Base-by-base conservation (phyloP, 2,329 filamentous ascomycete genomes). In the Metarhizium brunneum region DNA sequence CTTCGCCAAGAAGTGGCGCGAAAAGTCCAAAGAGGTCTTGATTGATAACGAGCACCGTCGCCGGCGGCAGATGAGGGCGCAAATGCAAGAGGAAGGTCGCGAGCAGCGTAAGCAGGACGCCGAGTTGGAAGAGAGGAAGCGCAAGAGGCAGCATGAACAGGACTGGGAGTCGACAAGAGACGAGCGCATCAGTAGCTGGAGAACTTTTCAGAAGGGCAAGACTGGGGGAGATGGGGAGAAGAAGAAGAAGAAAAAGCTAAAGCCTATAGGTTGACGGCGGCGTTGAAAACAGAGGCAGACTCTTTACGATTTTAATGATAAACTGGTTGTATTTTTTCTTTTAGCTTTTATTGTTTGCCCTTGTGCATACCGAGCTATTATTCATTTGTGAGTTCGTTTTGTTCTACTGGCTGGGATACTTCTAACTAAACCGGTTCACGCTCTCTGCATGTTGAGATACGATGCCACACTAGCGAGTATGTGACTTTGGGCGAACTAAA, bases 81-180 rank as follows among this genome's bases (percentile, higher is more conserved):
- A 94, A 77, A 87, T 99, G 86, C 90, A 95, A 72, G 94, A 99
- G 71, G 92, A 99, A 71, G 94, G 94, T 6, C 80, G 94, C 54
- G 87, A 94, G 76, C 86, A 95, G 79, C 83, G 85, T 67, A 88
- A 87, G 69, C 85, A 85, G 65, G 94, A 99, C 25, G 88, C 91
- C 63, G 92, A 96, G 73, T 59, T 88, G 10, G 90, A 92, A 65
- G 82, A 81, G 62, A 77, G 89, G 65, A 92, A 92, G 75, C 81
- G 88, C 63, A 92, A 92, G 81, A 81, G 94, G 58, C 91, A 97
- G 68, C 90, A 94, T 70, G 91, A 97, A 62, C 85, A 94, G 74
- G 88, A 92, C 60, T 99, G 94, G 94, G 94, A 99, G 76, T 85
- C 89, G 66, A 95, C 88, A 30, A 78, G 94, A 50, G 94, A 99